Evolutionary conservation across 2,329 filamentous ascomycete genomes (phyloP), one percentile per base, ranked within the genome.

Genomic region (Pseudodiploospora longispora): DNA sequence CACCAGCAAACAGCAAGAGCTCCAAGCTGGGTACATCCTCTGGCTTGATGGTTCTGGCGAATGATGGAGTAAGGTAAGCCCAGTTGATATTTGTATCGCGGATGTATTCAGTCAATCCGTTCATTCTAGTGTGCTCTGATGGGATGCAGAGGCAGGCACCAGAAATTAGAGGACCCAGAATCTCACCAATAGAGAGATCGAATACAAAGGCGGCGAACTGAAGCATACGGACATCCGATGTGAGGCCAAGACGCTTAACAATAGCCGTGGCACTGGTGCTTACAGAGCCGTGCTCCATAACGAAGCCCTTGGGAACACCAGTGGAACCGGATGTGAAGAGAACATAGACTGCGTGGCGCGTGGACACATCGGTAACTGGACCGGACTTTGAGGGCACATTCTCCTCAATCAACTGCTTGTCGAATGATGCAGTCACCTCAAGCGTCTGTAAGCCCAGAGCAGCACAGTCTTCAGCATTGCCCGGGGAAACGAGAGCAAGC

Each of bases 121-220:
- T 48, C 19, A 39, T 38, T 5, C 50, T 40, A 10, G 48, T 46
- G 5, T 46, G 28, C 28, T 47, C 43, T 27, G 44, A 46, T 10
- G 39, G 40, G 27, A 46, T 38, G 10, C n/a, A 42, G 6, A 46
- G 8, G 9, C 33, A 46, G 5, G 36, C 46, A 7, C 46, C 46
- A 1, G 35, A 39, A 10, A 48, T 42, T 2, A 48, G 40, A 4
- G 43, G 30, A 1, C 39, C 33, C 8, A 41, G 30, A 5, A 48
- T 48, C 40, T 48, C 46, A 10, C 43, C 46, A 1, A 48, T 42
- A 7, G 41, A 36, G 9, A 36, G 32, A 38, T 53, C 50, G 4
- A 52, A 47, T 1, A 44, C 41, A 37, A 40, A 44, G 1, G 44
- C 37, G 6, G 44, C 44, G 27, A 47, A 47, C 27, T 47, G 44